Evolutionary conservation across 441 rosid species (phyloP).

Genomic region (Pelargonium citronellum): DNA sequence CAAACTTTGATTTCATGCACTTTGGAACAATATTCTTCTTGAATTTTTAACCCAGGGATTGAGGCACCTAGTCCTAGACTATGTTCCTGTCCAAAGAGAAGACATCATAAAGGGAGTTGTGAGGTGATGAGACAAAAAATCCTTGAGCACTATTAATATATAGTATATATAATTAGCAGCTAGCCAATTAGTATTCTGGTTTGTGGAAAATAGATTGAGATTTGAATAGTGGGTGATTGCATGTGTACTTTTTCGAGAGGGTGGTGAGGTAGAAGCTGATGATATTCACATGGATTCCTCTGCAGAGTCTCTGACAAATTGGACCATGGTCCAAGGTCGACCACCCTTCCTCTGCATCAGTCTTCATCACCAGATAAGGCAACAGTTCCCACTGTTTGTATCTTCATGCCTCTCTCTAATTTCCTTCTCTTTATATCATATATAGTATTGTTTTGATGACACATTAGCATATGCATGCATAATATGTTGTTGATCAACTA

Average conservation of each 20-base stretch:
- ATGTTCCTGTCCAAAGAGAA: background rate
- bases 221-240: background rate
- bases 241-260: conserved; percentile 13
- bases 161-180: background rate
- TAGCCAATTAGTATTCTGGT: background rate
- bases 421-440: background rate
- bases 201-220: background rate
- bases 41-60: background rate
- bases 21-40: background rate
- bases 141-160: background rate
- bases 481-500: background rate
- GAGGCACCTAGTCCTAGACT: background rate
- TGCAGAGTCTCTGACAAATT: conserved; percentile 35
- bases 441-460: background rate
- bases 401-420: background rate
- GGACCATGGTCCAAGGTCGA: conserved; percentile 32
- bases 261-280: conserved; percentile 23
- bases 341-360: conserved; percentile 12
- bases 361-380: conserved; percentile 26
- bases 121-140: background rate
- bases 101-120: background rate
- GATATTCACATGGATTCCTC: conserved; percentile 32
- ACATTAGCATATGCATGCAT: background rate
- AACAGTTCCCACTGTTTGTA: conserved; percentile 18
- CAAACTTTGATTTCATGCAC: background rate